Evolutionary conservation across 495 filamentous ascomycete genomes (phyloP), one percentile per base, ranked within the genome.

Genomic region (Trypethelium eluteriae): DNA sequence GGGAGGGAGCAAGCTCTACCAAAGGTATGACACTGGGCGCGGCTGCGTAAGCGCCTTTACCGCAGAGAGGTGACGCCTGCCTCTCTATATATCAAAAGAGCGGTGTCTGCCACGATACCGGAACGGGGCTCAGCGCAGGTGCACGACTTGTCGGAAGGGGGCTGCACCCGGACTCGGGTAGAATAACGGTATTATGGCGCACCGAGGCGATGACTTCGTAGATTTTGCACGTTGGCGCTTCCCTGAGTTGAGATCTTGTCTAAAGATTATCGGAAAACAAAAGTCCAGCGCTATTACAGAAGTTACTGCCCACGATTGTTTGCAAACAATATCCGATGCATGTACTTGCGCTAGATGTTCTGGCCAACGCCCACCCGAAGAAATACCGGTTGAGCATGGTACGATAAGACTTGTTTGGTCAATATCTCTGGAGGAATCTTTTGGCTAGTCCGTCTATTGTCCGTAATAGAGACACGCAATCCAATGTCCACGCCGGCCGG

Each of bases 191-290:
- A 6, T 53, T 18, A 18, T 16, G 16, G 49, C 7, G 4, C 49
- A 4, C 6, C 5, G 16, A 53, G 49, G 49, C 4, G 49, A 53
- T 18, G 49, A 53, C 16, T 18, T 53, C 16, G 4, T 53, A 18
- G 49, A 6, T 53, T 53, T 53, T 18, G 16, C 49, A 9, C 25
- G 49, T 18, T 53, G 49, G 49, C 49, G 49, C 49, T 18, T 53
- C 16, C 49, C 49, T 53, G 49, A 53, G 49, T 18, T 53, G 6
- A 53, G 49, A 7, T 53, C 49, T 53, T 53, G 49, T 18, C 49
- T 53, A 9, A 53, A 53, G 25, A 3, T 18, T 18, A 53, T 53
- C 25, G 16, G 3, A 10, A 4, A 53, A 4, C 49, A 18, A 9
- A 18, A 18, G 3, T 6, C 49, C 16, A 53, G 49, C 49, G 16